phyloP scores from a whole-genome alignment of 306 rosid genomes.

The Quercus berberidifolia region DNA sequence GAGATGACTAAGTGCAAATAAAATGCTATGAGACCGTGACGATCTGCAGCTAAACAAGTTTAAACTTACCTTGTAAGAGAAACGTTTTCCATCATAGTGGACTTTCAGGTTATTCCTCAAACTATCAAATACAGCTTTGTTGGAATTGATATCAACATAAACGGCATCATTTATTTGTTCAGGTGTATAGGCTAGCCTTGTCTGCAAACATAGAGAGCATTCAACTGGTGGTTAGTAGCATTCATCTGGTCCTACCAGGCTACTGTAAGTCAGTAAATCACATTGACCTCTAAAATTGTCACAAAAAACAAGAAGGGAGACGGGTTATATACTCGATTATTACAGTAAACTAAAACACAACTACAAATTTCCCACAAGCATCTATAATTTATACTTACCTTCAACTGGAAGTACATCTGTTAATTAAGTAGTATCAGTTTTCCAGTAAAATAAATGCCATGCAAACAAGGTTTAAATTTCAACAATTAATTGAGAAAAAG shows the following conservation, averaged over 20 bases:
- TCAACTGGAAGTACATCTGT: background rate
- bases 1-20: background rate
- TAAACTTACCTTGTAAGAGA: constrained; percentile 78
- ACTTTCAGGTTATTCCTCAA: constrained; percentile 92
- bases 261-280: background rate
- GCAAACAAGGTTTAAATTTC: background rate
- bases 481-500: background rate
- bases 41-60: background rate
- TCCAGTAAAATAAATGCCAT: background rate
- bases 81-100: constrained; percentile 72
- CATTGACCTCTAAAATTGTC: background rate
- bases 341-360: background rate
- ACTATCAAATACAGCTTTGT: constrained; percentile 86
- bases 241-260: constrained; percentile 6
- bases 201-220: constrained; percentile 45
- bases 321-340: too few relatives aligned
- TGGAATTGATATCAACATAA: constrained; percentile 76
- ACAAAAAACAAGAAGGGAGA: background rate
- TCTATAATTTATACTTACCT: background rate
- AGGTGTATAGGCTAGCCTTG: constrained; percentile 70
- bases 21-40: constrained; percentile 6
- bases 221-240: constrained; percentile 2
- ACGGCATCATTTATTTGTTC: constrained; percentile 82
- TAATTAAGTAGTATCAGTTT: background rate
- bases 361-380: background rate